phyloP scores from a whole-genome alignment of 768 basidiomycete species.

The Boletus pseudopeckii region DNA sequence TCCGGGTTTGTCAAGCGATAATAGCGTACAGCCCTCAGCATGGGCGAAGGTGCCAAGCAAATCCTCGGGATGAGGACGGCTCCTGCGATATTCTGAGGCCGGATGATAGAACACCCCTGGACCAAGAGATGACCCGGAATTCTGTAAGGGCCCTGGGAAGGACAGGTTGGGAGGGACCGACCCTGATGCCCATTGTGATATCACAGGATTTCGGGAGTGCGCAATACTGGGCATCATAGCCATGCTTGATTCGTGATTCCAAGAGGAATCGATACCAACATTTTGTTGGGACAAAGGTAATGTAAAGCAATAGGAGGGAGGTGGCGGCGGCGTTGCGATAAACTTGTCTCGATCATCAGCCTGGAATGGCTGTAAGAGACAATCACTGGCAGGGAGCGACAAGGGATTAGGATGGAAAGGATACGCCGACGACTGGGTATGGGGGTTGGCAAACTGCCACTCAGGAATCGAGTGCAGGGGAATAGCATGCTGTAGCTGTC shows the following conservation, averaged over 20 bases:
- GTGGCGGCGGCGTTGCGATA: not conserved
- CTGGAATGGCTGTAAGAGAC: conserved; percentile 1
- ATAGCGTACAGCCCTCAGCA: conserved; percentile 2
- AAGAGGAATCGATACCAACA: not conserved
- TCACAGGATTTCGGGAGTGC: not conserved
- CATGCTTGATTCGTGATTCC: not conserved
- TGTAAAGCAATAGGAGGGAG: conserved; percentile 1
- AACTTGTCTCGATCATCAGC: conserved; percentile 1
- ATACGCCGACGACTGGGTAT: not conserved
- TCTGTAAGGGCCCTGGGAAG: not conserved
- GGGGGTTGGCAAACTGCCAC: conserved; percentile 5
- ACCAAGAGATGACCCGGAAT: not conserved
- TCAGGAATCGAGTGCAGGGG: not conserved
- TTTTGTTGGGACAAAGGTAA: conserved; percentile 1
- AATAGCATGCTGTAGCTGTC: not conserved
- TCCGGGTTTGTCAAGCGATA: conserved; percentile 4
- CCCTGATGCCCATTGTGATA: conserved; percentile 2
- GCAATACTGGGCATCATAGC: not conserved
- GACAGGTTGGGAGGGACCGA: not conserved
- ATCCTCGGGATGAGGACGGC: not conserved
- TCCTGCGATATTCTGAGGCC: conserved; percentile 1
- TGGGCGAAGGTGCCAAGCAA: not conserved
- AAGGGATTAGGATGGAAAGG: not conserved
- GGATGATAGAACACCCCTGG: not conserved
- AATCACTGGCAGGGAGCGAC: not conserved